A percentile compares a stretch with the other conserved stretches of the same genome.
These are phyloP conservation scores for Orbilia javanica DNA, from an alignment of 2,329 filamentous ascomycete genomes.

Conservation along the genomic window DNA sequence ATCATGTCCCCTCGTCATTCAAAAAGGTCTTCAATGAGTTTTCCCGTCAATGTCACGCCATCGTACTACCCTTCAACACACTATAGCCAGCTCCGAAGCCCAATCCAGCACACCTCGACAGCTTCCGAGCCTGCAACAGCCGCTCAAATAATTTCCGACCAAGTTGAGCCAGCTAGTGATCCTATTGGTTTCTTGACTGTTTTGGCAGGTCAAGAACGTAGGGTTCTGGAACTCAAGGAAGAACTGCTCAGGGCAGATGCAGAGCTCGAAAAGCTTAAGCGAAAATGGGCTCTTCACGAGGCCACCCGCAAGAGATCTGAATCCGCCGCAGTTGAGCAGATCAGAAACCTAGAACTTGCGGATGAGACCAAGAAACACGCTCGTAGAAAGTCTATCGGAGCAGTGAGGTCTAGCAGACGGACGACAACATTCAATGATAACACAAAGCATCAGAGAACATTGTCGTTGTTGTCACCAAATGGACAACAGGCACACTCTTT, in stretches of 20 bases:
- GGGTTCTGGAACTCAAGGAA: slow-evolving; percentile 89
- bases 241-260: slow-evolving; percentile 86
- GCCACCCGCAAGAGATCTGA: slow-evolving; percentile 74
- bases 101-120: slow-evolving; percentile 46
- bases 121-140: slow-evolving; percentile 24
- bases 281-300: slow-evolving; percentile 83
- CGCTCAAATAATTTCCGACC: slow-evolving; percentile 16
- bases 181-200: slow-evolving; percentile 82
- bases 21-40: slow-evolving; percentile 53
- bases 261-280: slow-evolving; percentile 82
- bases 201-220: slow-evolving; percentile 90
- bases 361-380: slow-evolving; percentile 54
- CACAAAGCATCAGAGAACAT: slow-evolving; percentile 64
- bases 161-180: slow-evolving; percentile 64
- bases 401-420: slow-evolving; percentile 62
- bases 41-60: slow-evolving; percentile 51
- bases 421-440: slow-evolving; percentile 52
- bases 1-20: slow-evolving; percentile 40
- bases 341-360: slow-evolving; percentile 71
- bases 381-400: slow-evolving; percentile 62
- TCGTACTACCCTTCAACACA: slow-evolving; percentile 57
- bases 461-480: slow-evolving; percentile 84
- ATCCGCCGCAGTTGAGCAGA: slow-evolving; percentile 68
- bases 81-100: slow-evolving; percentile 52
- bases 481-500: slow-evolving; percentile 64